A percentile compares a stretch with the other conserved stretches of the same genome.
Conservation (phyloP, 202 grass and related monocot genomes). For the Hordeum pubiflorum region DNA sequence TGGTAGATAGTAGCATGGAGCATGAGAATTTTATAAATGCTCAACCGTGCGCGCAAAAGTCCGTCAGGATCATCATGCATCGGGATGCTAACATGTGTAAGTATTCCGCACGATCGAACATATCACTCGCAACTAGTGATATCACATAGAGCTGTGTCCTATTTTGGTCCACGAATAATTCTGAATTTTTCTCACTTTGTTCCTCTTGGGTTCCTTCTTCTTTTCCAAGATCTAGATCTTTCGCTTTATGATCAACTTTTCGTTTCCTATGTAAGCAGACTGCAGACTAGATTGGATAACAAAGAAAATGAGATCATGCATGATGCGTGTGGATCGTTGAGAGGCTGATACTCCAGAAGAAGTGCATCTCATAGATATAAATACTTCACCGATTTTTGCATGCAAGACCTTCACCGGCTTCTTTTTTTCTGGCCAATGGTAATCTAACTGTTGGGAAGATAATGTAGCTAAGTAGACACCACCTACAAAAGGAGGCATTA, state of each 20-base stretch:
- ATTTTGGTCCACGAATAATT: neutral
- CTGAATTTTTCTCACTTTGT: neutral
- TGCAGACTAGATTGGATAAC: neutral
- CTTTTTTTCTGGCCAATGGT: neutral
- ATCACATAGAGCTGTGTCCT: neutral
- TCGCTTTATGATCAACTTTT: neutral
- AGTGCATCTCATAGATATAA: neutral
- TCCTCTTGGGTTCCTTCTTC: neutral
- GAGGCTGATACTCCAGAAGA: neutral
- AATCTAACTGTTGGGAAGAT: neutral
- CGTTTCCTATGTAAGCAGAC: neutral
- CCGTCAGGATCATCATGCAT: too few relatives aligned
- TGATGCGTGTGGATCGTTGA: neutral
- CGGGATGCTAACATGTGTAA: neutral
- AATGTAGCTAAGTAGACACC: conserved; percentile 5
- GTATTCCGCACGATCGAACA: neutral
- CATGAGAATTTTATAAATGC: neutral
- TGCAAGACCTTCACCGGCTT: neutral
- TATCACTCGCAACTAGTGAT: neutral
- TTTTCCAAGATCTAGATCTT: neutral
- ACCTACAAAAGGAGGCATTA: neutral
- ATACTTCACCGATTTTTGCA: neutral
- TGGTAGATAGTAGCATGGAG: neutral
- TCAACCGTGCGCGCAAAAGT: neutral
- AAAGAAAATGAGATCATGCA: neutral